Conservation (phyloP, 768 basidiomycete species). For the Lactifluus piperatus region DNA sequence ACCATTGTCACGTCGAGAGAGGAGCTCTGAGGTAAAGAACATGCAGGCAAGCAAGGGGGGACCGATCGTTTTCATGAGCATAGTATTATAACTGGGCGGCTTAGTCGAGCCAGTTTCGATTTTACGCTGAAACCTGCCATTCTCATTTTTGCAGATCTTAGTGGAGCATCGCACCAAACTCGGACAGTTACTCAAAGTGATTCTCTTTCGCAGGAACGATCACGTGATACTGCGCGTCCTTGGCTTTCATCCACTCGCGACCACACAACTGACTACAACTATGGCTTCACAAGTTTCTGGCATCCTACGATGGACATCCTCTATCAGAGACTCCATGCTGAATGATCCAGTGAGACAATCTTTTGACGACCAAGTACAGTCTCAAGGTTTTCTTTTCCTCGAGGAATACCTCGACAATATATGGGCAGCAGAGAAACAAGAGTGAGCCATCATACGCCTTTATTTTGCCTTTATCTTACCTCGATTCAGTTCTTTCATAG, state of each 20-base stretch:
- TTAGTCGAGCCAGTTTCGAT: not conserved
- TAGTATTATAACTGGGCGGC: not conserved
- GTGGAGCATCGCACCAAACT: not conserved
- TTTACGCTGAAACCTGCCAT: not conserved
- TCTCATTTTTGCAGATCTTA: not conserved
- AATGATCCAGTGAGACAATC: conserved; percentile 62
- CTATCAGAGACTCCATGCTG: conserved; percentile 58
- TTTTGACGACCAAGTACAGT: conserved; percentile 66
- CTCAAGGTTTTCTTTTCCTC: conserved; percentile 70
- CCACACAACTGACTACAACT: not conserved
- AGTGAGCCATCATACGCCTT: conserved; percentile 32
- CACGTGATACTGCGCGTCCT: conserved; percentile 11
- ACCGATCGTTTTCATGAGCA: not conserved
- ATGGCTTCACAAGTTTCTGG: conserved; percentile 28
- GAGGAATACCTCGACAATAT: conserved; percentile 72
- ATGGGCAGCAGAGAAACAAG: conserved; percentile 53
- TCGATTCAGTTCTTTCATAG: conserved; percentile 51
- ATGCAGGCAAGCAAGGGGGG: conserved; percentile 30
- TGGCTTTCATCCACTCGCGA: not conserved
- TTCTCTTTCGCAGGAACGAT: not conserved
- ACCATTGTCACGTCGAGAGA: conserved; percentile 76
- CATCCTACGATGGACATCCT: conserved; percentile 61
- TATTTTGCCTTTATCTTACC: not conserved
- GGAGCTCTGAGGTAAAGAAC: conserved; percentile 82
- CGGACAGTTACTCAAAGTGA: not conserved